Conservation (phyloP, 257 asterid species). For the Gentiana macrophylla region DNA sequence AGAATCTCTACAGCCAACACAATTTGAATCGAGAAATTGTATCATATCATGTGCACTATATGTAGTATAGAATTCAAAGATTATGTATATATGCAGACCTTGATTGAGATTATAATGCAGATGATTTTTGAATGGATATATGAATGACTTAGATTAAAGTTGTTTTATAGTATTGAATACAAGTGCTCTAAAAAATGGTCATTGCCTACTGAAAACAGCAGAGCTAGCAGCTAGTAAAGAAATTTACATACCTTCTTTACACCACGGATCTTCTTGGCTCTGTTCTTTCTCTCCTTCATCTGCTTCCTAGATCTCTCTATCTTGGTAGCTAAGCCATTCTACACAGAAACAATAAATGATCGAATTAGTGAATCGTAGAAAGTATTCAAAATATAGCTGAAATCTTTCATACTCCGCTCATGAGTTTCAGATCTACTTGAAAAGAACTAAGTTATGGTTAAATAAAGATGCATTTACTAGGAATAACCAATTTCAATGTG, state of each 20-base stretch:
- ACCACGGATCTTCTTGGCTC: conserved; percentile 86
- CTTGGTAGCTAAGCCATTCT: conserved; percentile 89
- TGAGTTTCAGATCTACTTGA: background rate
- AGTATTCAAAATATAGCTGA: background rate
- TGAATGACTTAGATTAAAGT: background rate
- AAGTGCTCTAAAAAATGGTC: background rate
- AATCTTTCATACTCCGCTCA: no score
- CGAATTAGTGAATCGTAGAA: background rate
- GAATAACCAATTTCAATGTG: no score
- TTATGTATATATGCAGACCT: no score
- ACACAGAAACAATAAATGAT: background rate
- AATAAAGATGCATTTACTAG: background rate
- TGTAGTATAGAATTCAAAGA: no score
- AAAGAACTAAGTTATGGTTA: background rate
- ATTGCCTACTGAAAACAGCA: background rate
- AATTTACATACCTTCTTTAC: conserved; percentile 57
- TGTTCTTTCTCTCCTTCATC: conserved; percentile 80
- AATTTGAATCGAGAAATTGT: no score
- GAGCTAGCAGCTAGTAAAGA: background rate
- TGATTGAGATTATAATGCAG: no score
- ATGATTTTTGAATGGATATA: no score
- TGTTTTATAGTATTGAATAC: background rate
- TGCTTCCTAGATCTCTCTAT: conserved; percentile 87
- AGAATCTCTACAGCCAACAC: no score
- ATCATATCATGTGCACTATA: no score